A percentile compares a stretch with the other conserved stretches of the same genome.
Conservation (phyloP, 169 alveolate genomes). For the Plasmodium ovale region DNA sequence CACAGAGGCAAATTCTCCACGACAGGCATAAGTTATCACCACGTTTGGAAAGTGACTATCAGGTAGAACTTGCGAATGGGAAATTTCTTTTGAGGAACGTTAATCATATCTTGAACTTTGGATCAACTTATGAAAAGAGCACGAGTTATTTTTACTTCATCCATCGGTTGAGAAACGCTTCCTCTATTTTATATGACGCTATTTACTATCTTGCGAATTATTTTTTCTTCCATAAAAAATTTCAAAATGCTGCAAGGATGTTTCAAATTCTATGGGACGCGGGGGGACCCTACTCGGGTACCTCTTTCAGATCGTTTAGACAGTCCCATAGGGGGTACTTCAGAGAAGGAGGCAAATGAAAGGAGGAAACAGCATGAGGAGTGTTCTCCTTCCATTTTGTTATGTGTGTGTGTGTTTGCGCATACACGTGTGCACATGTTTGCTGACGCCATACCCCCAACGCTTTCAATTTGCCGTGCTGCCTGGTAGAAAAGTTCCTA, state of each 20-base stretch:
- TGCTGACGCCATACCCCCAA: too few species aligned
- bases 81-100: neutral
- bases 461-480: too few species aligned
- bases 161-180: conserved; percentile 26
- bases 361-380: too few species aligned
- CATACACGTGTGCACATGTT: too few species aligned
- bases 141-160: conserved; percentile 51
- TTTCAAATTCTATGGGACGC: conserved; percentile 56
- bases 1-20: too few species aligned
- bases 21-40: too few species aligned
- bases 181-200: conserved; percentile 20
- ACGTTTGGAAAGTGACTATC: too few species aligned
- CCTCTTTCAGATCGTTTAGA: conserved; percentile 16
- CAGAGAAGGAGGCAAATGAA: too few species aligned
- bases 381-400: too few species aligned
- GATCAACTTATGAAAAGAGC: conserved; percentile 1
- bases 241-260: conserved; percentile 14
- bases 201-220: conserved; percentile 48
- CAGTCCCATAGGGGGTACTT: neutral
- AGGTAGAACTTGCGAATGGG: neutral
- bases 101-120: neutral
- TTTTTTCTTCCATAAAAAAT: conserved; percentile 29
- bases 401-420: too few species aligned
- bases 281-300: conserved; percentile 27
- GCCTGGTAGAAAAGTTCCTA: too few species aligned